Base-by-base conservation (phyloP, 768 basidiomycete species). In the Suillus placidus region DNA sequence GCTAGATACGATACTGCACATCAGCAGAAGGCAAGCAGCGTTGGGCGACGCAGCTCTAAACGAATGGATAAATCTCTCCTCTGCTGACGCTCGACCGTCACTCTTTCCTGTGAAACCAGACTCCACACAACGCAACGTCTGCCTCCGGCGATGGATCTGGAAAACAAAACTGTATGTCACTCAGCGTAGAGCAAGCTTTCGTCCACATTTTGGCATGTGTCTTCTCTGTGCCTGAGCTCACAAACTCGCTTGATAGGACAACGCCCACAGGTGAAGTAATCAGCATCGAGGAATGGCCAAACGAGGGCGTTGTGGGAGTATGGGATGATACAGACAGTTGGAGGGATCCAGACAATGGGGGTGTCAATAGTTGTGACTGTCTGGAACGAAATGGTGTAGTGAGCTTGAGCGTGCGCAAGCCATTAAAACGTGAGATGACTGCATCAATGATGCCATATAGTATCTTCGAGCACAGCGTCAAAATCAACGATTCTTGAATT, bases 381-480 rank as follows among this genome's bases (percentile, higher is more conserved):
- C 74, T 66, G 2, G 74, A 73, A 9, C 75, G 75, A 65, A 72
- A 77, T 2, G 74, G 75, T 8, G 76, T 76, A 3, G 75, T 76
- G 54, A 76, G 35, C 54, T 76, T 76, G 63, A 76, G 76, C 18
- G 63, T 63, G 65, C 69, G 69, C 35, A 76, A 35, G 9, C 75
- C 75, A 7, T 67, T 68, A 60, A 76, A 76, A 43, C 75, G 75
- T n/a, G 74, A 72, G 61, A 76, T 77, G 56, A 76, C 71, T 2
- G 75, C 66, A 3, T 77, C 72, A 43, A 76, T 70, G 16, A 76
- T 76, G 18, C 64, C 65, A 30, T 76, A 76, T 1, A 76, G 63
- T 10, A 67, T 77, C 75, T 76, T 20, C n/a, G 7, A 16, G 16
- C 16, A 20, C 10, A 14, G 1, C 14, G n/a, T 66, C 65, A 68